Percentiles rank a stretch among this genome's conserved stretches.
Evolutionary conservation across 139 green algal genomes (phyloP).

Genomic region (Asterochloris sp.): DNA sequence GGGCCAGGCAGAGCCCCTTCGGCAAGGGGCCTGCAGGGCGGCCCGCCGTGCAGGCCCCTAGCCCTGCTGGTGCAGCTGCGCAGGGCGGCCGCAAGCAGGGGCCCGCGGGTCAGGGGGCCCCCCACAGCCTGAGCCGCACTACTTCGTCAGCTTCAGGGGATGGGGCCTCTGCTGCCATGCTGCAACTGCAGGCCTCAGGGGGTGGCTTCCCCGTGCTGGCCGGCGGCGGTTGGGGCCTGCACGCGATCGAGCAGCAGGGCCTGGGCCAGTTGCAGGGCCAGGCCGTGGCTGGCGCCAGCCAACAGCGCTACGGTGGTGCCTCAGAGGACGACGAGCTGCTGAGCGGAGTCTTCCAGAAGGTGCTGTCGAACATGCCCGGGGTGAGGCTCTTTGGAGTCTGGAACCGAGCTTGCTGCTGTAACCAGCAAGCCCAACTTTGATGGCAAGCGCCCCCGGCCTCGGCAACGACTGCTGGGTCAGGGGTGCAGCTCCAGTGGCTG

Average conservation of each 20-base stretch:
- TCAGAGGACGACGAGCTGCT: conserved; percentile 4
- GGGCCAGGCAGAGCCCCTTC: neutral
- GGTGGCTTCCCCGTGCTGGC: too few relatives aligned
- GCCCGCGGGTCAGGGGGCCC: neutral
- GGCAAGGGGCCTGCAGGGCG: neutral
- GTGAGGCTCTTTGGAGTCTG: neutral
- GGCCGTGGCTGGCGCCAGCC: neutral
- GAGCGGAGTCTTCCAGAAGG: conserved; percentile 3
- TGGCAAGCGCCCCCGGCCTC: too few relatives aligned
- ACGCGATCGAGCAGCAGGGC: neutral
- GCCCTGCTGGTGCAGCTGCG: too few relatives aligned
- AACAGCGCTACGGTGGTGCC: neutral
- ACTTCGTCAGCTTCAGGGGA: too few relatives aligned
- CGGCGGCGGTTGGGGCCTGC: neutral
- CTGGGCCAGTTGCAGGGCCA: neutral
- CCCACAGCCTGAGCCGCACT: neutral
- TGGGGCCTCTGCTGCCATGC: neutral
- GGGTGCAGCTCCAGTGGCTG: too few relatives aligned
- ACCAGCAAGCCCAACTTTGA: too few relatives aligned
- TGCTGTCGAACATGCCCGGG: neutral
- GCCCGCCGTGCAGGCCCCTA: neutral
- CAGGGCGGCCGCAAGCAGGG: neutral
- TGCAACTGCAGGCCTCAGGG: neutral
- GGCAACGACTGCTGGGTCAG: too few relatives aligned
- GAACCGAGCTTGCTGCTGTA: too few relatives aligned